Conservation (phyloP, 2,329 filamentous ascomycete species). For the Neurospora sp. region DNA sequence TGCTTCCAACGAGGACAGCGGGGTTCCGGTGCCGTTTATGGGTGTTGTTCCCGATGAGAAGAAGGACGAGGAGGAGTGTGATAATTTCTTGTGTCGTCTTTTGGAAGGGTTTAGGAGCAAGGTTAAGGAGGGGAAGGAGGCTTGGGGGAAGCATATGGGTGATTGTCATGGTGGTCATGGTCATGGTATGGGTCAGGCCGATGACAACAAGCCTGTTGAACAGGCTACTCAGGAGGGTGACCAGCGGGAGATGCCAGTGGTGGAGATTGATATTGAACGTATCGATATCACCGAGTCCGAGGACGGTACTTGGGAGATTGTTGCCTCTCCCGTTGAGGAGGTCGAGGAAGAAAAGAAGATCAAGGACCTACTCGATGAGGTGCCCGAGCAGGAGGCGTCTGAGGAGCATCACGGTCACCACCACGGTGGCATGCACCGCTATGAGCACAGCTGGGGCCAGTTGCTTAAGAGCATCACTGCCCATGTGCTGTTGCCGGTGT, state of each 20-base stretch:
- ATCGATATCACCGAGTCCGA: background rate
- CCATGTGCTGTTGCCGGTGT: constrained; percentile 56
- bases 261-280: background rate
- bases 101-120: constrained; percentile 38
- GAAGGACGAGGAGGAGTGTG: constrained; percentile 24
- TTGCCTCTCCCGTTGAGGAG: background rate
- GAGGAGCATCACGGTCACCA: constrained; percentile 15
- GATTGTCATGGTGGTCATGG: background rate
- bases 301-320: background rate
- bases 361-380: background rate
- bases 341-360: constrained; percentile 1
- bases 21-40: background rate
- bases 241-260: background rate
- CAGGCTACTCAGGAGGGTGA: background rate
- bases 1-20: constrained; percentile 12
- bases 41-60: constrained; percentile 11
- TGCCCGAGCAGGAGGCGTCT: constrained; percentile 6
- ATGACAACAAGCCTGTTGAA: background rate
- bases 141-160: background rate
- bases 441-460: constrained; percentile 30
- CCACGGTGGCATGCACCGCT: constrained; percentile 11
- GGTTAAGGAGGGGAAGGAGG: constrained; percentile 24
- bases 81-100: constrained; percentile 44
- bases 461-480: constrained; percentile 46
- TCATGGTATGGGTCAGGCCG: background rate